phyloP scores from a whole-genome alignment of 257 asterid species.

The Salvia rosmarinus region DNA sequence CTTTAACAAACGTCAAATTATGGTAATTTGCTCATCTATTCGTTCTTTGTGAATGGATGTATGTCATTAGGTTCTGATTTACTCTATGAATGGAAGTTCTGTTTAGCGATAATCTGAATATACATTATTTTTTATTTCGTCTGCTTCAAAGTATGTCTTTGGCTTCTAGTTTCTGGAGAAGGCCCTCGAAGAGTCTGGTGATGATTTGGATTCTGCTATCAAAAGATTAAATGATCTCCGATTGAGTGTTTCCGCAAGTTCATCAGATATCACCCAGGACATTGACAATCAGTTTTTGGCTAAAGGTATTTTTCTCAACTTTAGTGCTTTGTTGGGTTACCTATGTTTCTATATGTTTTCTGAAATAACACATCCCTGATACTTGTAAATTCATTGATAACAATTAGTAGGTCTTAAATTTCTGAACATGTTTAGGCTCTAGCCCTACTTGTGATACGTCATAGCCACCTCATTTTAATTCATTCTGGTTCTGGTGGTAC shows the following conservation, averaged over 20 bases:
- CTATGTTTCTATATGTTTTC: slow-evolving; percentile 13
- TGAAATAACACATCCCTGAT: background rate
- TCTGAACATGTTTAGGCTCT: slow-evolving; percentile 21
- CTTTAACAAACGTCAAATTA: slow-evolving; percentile 18
- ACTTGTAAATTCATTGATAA: background rate
- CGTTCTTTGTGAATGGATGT: background rate
- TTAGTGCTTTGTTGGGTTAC: slow-evolving; percentile 19
- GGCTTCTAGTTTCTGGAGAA: slow-evolving; percentile 68
- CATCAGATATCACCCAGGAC: slow-evolving; percentile 51
- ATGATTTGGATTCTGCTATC: slow-evolving; percentile 84
- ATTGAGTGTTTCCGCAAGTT: slow-evolving; percentile 57
- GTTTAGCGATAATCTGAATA: background rate
- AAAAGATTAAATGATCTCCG: slow-evolving; percentile 78
- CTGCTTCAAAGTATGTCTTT: too few relatives aligned
- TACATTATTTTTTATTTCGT: slow-evolving; percentile 17
- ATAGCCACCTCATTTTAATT: background rate
- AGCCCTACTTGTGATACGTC: slow-evolving; percentile 6
- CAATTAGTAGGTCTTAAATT: background rate
- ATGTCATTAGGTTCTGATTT: slow-evolving; percentile 12
- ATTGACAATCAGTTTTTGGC: slow-evolving; percentile 36
- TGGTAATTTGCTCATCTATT: slow-evolving; percentile 26
- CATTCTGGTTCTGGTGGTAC: slow-evolving; percentile 14
- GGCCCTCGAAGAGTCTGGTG: slow-evolving; percentile 74
- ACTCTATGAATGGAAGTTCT: slow-evolving; percentile 19
- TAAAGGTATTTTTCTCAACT: slow-evolving; percentile 46